Evolutionary conservation across 2,329 filamentous ascomycete genomes (phyloP).

Genomic region (Geosmithia putterillii): DNA sequence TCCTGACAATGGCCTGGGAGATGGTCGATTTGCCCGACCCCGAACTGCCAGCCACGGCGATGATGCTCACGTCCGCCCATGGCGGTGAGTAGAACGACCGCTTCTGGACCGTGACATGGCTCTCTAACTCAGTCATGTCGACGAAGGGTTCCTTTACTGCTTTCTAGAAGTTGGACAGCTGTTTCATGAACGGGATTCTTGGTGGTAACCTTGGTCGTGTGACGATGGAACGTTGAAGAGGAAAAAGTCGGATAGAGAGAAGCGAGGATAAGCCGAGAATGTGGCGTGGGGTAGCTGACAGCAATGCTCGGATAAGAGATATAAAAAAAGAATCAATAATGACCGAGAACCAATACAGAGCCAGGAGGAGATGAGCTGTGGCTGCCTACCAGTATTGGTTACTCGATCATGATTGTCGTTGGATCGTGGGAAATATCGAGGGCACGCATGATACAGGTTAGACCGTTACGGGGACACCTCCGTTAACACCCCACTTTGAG

Average conservation of each 20-base stretch:
- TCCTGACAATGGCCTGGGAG: slow-evolving; percentile 79
- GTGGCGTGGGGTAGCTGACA: neutral
- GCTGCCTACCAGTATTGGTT: neutral
- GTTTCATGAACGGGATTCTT: neutral
- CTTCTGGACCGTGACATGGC: slow-evolving; percentile 37
- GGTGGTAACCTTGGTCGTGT: neutral
- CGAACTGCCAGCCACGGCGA: slow-evolving; percentile 89
- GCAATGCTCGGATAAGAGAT: neutral
- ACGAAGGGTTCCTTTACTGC: neutral
- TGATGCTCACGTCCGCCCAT: slow-evolving; percentile 94
- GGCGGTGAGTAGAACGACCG: slow-evolving; percentile 78
- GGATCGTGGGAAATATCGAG: neutral
- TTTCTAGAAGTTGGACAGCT: neutral
- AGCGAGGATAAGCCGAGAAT: neutral
- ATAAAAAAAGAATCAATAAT: neutral
- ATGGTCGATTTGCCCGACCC: slow-evolving; percentile 91
- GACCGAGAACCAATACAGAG: too few relatives aligned
- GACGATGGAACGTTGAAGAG: neutral
- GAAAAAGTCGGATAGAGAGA: neutral
- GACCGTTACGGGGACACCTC: neutral
- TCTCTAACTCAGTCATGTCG: slow-evolving; percentile 19
- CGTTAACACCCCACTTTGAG: too few relatives aligned
- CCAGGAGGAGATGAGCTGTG: neutral
- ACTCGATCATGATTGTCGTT: neutral
- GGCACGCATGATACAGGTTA: neutral